Base-by-base conservation (phyloP, 441 rosid species). In the Mallotus japonicus region DNA sequence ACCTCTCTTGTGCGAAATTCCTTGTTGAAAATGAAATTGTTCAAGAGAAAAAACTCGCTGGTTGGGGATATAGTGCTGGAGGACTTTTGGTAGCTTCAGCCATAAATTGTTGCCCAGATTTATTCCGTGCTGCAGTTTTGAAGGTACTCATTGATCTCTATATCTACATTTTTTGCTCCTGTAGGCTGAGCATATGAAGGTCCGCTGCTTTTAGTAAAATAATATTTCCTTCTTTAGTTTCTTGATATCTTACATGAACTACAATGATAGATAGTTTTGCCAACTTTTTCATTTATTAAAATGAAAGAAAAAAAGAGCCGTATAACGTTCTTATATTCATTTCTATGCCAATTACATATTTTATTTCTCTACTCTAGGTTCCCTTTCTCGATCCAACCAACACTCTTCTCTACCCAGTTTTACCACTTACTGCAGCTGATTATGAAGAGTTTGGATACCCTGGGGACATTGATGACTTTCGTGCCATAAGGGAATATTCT, bases 41-140 rank as follows among this genome's bases (percentile, higher is more conserved):
- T 76, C 82, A 84, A 68, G 89, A 85, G 59, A 83, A 84, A 76
- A 90, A 89, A 83, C 96, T 95, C 77, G 93, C 93, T 24, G 97
- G 92, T 70, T 92, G 90, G 91, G 99, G 99, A 70, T 89, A 90
- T 76, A 95, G 98, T 71, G 98, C 90, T n/a, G 98, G 97, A 65
- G 99, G 96, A 63, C 95, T 93, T 71, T 77, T 90, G 72, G 92
- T 95, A 86, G 99, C 99, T 84, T 84, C 98, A 64, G 98, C 97
- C 78, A 90, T 90, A 74, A 95, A 90, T 76, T 67, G 68, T 65
- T 85, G 83, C 73, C 99, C 93, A 17, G 84, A 85, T 79, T 83
- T 90, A 71, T 86, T 95, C 72, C 83, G 89, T 76, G 97, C 99
- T 70, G 99, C 86, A 24, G 82, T 94, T 84, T 84, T 95, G 79